These are phyloP conservation scores for Hypoxylon subgilvum DNA, from an alignment of 495 filamentous ascomycete genomes.

Conservation along the genomic window DNA sequence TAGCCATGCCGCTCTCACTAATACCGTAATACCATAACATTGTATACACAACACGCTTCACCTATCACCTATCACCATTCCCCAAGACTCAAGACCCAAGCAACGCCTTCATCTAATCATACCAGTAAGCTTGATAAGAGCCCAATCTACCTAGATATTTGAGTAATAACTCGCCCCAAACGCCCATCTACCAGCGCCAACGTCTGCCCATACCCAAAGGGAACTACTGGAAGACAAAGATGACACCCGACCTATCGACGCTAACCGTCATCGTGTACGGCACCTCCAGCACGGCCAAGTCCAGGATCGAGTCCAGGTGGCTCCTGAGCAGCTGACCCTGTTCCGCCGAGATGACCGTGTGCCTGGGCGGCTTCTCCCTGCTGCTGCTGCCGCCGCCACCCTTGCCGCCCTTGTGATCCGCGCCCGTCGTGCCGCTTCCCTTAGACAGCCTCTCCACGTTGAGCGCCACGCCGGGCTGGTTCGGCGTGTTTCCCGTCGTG, in stretches of 20 bases:
- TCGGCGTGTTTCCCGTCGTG: constrained; percentile 50
- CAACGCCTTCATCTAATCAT: neutral
- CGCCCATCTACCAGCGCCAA: constrained; percentile 3
- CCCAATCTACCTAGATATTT: neutral
- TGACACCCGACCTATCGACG: constrained; percentile 87
- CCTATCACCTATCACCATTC: neutral
- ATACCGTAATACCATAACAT: too few species aligned
- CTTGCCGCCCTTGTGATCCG: constrained; percentile 46
- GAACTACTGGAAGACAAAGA: constrained; percentile 84
- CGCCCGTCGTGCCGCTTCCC: constrained; percentile 43
- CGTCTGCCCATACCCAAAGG: constrained; percentile 9
- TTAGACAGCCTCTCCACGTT: constrained; percentile 72
- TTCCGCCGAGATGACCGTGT: constrained; percentile 85
- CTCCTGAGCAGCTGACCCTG: constrained; percentile 84
- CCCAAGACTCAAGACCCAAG: neutral
- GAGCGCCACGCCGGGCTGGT: constrained; percentile 72
- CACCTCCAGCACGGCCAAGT: constrained; percentile 83
- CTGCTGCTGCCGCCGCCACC: constrained; percentile 42
- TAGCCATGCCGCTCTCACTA: neutral
- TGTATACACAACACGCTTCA: too few species aligned
- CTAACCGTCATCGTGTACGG: constrained; percentile 93
- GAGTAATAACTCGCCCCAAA: neutral
- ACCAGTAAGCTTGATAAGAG: too few species aligned
- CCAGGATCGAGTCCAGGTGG: constrained; percentile 87
- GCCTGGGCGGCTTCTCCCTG: constrained; percentile 63